phyloP scores from a whole-genome alignment of 352 stramenopile genomes.

The Pelagophyceae sp. region DNA sequence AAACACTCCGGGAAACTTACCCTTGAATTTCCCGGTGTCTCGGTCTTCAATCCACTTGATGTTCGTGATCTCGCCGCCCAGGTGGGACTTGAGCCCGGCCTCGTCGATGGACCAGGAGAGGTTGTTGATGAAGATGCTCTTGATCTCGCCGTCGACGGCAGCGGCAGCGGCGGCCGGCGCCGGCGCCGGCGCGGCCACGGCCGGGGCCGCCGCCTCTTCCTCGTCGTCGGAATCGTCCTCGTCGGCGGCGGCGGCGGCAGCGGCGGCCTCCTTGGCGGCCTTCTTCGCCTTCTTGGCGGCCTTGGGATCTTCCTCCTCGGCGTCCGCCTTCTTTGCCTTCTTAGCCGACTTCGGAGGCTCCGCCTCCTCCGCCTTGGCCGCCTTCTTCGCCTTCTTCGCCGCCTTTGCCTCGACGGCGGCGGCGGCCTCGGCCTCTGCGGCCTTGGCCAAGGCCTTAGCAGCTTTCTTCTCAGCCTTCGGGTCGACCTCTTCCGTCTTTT shows the following conservation, averaged over 20 bases:
- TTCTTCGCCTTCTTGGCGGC: conserved; percentile 12
- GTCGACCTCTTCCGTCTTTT: conserved; percentile 41
- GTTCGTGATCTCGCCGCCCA: conserved; percentile 45
- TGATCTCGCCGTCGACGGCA: conserved; percentile 36
- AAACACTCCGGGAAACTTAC: too few species aligned
- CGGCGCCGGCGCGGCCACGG: conserved; percentile 20
- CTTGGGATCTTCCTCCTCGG: conserved; percentile 2
- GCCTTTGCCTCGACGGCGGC: not conserved
- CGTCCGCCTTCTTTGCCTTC: conserved; percentile 38
- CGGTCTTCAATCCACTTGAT: conserved; percentile 75
- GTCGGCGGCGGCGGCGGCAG: conserved; percentile 18
- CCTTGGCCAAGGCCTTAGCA: conserved; percentile 33
- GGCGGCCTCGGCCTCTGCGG: not conserved
- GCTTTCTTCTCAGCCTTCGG: conserved; percentile 45
- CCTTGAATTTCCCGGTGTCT: conserved; percentile 65
- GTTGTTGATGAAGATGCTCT: conserved; percentile 63
- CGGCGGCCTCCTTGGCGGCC: not conserved
- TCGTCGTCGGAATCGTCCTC: conserved; percentile 27
- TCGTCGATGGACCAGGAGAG: conserved; percentile 62
- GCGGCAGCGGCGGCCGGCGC: conserved; percentile 1
- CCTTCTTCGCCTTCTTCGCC: conserved; percentile 33
- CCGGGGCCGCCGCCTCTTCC: conserved; percentile 30
- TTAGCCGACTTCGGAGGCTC: conserved; percentile 46
- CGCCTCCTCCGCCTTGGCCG: conserved; percentile 13
- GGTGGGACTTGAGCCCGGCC: conserved; percentile 49